These are phyloP conservation scores for Termitomyces heimii DNA, from an alignment of 768 basidiomycete genomes.

Conservation along the genomic window DNA sequence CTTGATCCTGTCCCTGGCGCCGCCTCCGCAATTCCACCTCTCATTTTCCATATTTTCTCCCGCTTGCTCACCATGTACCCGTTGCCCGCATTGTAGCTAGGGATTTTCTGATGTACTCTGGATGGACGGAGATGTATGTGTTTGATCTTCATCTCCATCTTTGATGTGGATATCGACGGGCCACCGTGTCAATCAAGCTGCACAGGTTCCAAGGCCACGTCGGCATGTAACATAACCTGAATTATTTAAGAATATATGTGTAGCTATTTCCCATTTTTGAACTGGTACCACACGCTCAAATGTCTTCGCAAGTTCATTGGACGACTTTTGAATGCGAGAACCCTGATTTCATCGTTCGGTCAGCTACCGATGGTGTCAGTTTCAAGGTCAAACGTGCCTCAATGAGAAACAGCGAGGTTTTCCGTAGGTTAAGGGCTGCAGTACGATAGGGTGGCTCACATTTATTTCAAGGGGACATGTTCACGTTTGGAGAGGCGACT, in stretches of 20 bases:
- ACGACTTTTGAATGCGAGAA: slow-evolving; percentile 37
- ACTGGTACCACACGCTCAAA: background rate
- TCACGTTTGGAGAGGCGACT: slow-evolving; percentile 45
- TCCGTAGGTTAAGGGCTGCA: slow-evolving; percentile 40
- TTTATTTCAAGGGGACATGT: slow-evolving; percentile 55
- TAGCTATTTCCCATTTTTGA: background rate
- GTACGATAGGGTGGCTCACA: slow-evolving; percentile 2
- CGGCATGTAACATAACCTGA: background rate
- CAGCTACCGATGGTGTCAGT: slow-evolving; percentile 41
- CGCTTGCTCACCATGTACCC: slow-evolving; percentile 17
- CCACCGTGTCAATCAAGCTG: slow-evolving; percentile 9
- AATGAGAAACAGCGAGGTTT: slow-evolving; percentile 53
- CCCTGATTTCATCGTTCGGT: slow-evolving; percentile 53
- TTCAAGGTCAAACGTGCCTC: slow-evolving; percentile 46
- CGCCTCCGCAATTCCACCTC: slow-evolving; percentile 21
- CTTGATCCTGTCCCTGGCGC: slow-evolving; percentile 22
- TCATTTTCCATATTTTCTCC: slow-evolving; percentile 19
- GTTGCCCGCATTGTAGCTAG: slow-evolving; percentile 21
- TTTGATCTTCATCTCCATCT: slow-evolving; percentile 19
- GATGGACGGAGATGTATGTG: slow-evolving; percentile 24
- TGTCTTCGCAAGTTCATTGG: slow-evolving; percentile 21
- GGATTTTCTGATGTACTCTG: slow-evolving; percentile 30
- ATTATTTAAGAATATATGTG: background rate
- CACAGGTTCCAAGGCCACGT: slow-evolving; percentile 6
- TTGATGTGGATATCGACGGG: slow-evolving; percentile 14